A percentile compares a stretch with the other conserved stretches of the same genome.
These are phyloP conservation scores for Ophiostoma perfectum DNA, from an alignment of 2,329 filamentous ascomycete species.

Conservation along the genomic window DNA sequence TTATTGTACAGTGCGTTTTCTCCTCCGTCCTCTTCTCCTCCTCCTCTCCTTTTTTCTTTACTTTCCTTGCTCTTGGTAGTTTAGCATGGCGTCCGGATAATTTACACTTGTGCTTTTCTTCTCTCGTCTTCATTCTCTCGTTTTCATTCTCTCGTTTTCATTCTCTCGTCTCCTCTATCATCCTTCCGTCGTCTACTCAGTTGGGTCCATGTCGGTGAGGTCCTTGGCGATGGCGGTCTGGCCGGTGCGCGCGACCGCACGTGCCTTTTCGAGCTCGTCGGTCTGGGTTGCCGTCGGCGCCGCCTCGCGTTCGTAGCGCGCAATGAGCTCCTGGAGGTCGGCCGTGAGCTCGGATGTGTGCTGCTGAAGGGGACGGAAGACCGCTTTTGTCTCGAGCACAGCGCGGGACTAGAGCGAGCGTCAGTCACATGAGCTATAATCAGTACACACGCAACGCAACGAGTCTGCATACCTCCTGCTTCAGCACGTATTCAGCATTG, in stretches of 20 bases:
- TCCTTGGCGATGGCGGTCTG: conserved; percentile 37
- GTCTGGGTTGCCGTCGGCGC: conserved; percentile 30
- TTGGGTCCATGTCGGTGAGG: conserved; percentile 1
- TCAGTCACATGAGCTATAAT: background rate
- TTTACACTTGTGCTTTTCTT: background rate
- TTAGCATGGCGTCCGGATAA: conserved; percentile 7
- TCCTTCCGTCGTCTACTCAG: background rate
- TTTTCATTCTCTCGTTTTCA: background rate
- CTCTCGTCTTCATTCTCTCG: background rate
- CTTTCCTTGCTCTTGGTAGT: no score
- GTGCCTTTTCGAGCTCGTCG: conserved; percentile 52
- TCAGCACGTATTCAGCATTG: conserved; percentile 73
- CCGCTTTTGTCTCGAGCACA: conserved; percentile 78
- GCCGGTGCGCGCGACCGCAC: conserved; percentile 47
- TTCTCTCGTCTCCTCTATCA: background rate
- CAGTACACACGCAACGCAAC: background rate
- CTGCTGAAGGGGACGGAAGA: conserved; percentile 66
- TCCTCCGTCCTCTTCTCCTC: background rate
- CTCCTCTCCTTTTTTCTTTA: background rate
- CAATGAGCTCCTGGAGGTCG: conserved; percentile 71
- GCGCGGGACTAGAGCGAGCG: conserved; percentile 59
- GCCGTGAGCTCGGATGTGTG: conserved; percentile 67
- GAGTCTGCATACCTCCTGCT: conserved; percentile 68
- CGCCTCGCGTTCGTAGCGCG: conserved; percentile 49
- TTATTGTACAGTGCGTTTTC: background rate